phyloP scores from a whole-genome alignment of 2,329 filamentous ascomycete genomes.

The Nemania sp. region DNA sequence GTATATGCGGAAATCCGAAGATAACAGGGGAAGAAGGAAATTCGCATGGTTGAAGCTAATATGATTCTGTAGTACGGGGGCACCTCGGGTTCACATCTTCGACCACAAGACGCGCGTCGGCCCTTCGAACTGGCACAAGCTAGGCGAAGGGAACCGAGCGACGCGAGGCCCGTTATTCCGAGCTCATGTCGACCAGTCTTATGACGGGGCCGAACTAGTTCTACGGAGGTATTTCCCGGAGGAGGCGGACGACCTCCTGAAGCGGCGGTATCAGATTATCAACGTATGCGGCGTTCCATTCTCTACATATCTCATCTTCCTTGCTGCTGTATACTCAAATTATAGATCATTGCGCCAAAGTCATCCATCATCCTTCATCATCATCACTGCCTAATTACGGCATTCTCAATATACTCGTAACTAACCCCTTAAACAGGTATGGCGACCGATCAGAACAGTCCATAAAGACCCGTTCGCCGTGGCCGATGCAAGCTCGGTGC shows the following conservation, averaged over 20 bases:
- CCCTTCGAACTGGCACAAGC: conserved; percentile 63
- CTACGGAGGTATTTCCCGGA: conserved; percentile 39
- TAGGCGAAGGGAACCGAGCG: conserved; percentile 63
- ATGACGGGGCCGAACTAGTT: conserved; percentile 43
- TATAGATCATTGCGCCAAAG: not conserved
- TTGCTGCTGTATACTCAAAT: not conserved
- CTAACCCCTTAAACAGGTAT: conserved; percentile 37
- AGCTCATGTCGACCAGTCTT: conserved; percentile 46
- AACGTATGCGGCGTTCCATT: conserved; percentile 30
- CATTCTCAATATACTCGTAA: not conserved
- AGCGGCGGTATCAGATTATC: conserved; percentile 40
- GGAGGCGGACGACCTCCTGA: conserved; percentile 41
- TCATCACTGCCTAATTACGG: not conserved
- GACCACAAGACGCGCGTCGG: conserved; percentile 70
- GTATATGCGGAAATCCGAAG: too few species aligned
- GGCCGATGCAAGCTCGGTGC: conserved; percentile 43
- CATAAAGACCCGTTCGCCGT: conserved; percentile 47
- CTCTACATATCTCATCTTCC: not conserved
- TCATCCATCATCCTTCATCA: not conserved
- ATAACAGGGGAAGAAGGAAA: not conserved
- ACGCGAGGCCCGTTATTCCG: conserved; percentile 37
- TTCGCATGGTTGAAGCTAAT: not conserved
- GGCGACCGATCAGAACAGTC: conserved; percentile 54
- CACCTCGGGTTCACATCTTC: conserved; percentile 66
- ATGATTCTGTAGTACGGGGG: conserved; percentile 55